Conservation (phyloP, 1,139 yeast species). For the Diutina siamensis region DNA sequence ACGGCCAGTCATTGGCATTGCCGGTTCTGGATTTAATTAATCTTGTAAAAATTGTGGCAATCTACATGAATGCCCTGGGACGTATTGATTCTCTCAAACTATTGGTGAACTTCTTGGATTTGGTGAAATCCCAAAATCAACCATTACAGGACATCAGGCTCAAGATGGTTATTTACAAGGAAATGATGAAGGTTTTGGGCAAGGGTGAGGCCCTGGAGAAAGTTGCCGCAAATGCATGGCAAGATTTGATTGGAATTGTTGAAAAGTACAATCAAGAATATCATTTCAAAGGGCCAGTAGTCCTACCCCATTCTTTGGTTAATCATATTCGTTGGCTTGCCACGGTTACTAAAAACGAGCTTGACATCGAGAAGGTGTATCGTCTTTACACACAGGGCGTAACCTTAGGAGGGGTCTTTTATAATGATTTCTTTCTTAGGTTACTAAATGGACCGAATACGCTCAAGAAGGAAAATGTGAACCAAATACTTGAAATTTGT, state of each 20-base stretch:
- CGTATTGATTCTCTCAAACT: conserved; percentile 19
- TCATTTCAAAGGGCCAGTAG: not conserved
- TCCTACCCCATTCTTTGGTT: not conserved
- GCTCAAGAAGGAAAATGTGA: not conserved
- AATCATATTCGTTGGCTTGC: not conserved
- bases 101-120: conserved; percentile 10
- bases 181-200: not conserved
- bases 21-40: not conserved
- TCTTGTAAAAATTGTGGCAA: not conserved
- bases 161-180: not conserved
- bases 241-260: not conserved
- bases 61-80: conserved; percentile 12
- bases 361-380: not conserved
- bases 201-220: not conserved
- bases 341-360: not conserved
- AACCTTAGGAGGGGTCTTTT: not conserved
- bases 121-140: not conserved
- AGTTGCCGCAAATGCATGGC: not conserved
- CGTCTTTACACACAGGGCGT: not conserved
- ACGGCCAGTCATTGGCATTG: not conserved
- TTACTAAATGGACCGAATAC: not conserved
- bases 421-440: not conserved
- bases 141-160: not conserved
- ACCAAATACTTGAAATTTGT: conserved; percentile 12
- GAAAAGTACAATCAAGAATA: not conserved